Evolutionary conservation across 192 early-diverging fungal species (phyloP).

Genomic region (Backusella australiensis): DNA sequence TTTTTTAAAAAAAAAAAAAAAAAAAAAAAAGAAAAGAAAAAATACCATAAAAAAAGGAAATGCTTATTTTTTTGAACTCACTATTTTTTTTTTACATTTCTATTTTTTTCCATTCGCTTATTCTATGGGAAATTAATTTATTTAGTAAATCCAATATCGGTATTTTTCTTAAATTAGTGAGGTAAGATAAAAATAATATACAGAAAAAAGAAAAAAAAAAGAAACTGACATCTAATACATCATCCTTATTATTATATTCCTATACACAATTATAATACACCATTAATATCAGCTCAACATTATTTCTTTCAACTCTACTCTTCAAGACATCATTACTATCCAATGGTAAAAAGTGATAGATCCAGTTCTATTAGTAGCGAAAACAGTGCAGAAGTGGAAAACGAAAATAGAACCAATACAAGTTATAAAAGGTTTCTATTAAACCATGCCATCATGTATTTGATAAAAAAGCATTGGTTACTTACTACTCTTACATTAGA

Average conservation of each 20-base stretch:
- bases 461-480: background rate
- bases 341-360: constrained; percentile 4
- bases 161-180: constrained; percentile 5
- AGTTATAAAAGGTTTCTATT: constrained; percentile 4
- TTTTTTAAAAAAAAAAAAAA: too few species aligned
- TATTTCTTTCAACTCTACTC: background rate
- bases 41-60: background rate
- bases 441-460: background rate
- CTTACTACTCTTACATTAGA: background rate
- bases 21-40: background rate
- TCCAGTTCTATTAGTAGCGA: background rate
- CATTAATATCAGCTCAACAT: background rate
- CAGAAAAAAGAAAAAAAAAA: background rate
- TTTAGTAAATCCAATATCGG: background rate
- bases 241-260: background rate
- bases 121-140: constrained; percentile 7
- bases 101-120: constrained; percentile 1
- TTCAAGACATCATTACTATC: background rate
- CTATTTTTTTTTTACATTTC: background rate
- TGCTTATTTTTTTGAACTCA: background rate
- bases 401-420: background rate
- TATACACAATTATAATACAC: background rate
- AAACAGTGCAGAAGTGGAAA: background rate
- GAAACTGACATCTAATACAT: background rate
- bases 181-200: background rate